Base-by-base conservation (phyloP, 768 basidiomycete species). In the Xanthoconium stramineum region DNA sequence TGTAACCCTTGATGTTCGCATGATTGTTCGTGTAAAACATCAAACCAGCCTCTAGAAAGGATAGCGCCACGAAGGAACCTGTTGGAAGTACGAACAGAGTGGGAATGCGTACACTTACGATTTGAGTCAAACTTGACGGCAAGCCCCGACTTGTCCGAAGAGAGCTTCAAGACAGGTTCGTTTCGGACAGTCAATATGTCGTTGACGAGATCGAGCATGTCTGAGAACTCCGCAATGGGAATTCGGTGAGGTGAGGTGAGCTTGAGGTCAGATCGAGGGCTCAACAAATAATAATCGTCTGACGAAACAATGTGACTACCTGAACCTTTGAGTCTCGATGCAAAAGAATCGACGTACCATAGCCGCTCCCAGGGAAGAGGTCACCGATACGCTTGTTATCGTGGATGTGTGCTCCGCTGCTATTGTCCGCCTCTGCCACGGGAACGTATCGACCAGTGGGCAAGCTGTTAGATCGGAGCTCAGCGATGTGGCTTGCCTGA, bases 1-100 rank as follows among this genome's bases (percentile, higher is more conserved):
- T 78, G 33, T 83, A 80, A 15, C 75, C 77, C 17, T 71, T 66
- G 17, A 75, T 68, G 47, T 78, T 70, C 14, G 83, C 73, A 52
- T 80, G 71, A 47, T 80, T 82, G 65, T 85, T 83, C 3, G 86
- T 79, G 66, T 90, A 90, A 62, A 89, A 84, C 80, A 89, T 89
- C 37, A 88, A 78, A 13, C 88, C 88, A 10, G 78, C 80, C 69
- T 91, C 89, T 90, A 57, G 15, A 28, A 5, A 38, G 17, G 15
- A 39, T 20, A 15, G 14, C 57, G 24, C 15, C 32, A 17, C 1
- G 28, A 2, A 5, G 11, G 2, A 30, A 30, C 28, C 11, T 13
- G 57, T 52, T 24, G 19, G 36, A 29, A 51, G 10, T 36, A 45
- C 6, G 24, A 49, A 52, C 20, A 39, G 13, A 8, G 38, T 13